A percentile compares a stretch with the other conserved stretches of the same genome.
Conservation (phyloP, 495 filamentous ascomycete species). For the Hypomontagnella monticulosa region DNA sequence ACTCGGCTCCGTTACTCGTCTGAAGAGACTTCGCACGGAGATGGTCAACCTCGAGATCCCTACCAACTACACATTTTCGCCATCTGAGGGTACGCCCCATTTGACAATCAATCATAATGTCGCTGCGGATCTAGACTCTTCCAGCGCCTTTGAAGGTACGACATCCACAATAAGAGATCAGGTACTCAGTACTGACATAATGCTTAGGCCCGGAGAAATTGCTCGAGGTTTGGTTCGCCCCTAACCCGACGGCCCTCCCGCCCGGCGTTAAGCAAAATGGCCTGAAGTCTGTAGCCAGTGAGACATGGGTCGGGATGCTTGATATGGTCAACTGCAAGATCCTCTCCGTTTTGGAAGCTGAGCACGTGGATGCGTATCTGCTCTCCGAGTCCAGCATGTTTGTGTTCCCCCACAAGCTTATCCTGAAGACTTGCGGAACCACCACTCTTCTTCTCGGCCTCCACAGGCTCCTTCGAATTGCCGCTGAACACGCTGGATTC, state of each 20-base stretch:
- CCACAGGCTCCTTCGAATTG: slow-evolving; percentile 89
- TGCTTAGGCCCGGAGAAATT: slow-evolving; percentile 89
- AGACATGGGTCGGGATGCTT: slow-evolving; percentile 96
- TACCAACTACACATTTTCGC: slow-evolving; percentile 79
- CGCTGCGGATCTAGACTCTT: slow-evolving; percentile 92
- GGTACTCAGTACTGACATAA: background rate
- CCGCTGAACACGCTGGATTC: slow-evolving; percentile 86
- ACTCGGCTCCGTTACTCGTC: slow-evolving; percentile 17
- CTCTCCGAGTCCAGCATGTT: slow-evolving; percentile 99
- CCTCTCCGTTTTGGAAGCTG: slow-evolving; percentile 92
- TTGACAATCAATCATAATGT: slow-evolving; percentile 97
- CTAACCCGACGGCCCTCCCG: slow-evolving; percentile 78
- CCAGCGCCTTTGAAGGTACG: slow-evolving; percentile 94
- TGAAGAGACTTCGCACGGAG: slow-evolving; percentile 55
- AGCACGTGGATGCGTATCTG: slow-evolving; percentile 95
- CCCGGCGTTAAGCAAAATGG: slow-evolving; percentile 74
- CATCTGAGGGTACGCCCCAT: slow-evolving; percentile 82
- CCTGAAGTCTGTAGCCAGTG: slow-evolving; percentile 83
- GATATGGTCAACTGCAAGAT: slow-evolving; percentile 99
- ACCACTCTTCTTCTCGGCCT: slow-evolving; percentile 92
- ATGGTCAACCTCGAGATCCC: slow-evolving; percentile 88
- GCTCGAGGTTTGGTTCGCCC: slow-evolving; percentile 97
- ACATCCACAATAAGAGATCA: background rate
- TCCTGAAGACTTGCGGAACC: slow-evolving; percentile 98
- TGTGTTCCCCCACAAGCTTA: slow-evolving; percentile 98